Evolutionary conservation across 202 grass and related monocot species (phyloP), one percentile per base, ranked within the genome.

Genomic region (Elaeis oleifera): DNA sequence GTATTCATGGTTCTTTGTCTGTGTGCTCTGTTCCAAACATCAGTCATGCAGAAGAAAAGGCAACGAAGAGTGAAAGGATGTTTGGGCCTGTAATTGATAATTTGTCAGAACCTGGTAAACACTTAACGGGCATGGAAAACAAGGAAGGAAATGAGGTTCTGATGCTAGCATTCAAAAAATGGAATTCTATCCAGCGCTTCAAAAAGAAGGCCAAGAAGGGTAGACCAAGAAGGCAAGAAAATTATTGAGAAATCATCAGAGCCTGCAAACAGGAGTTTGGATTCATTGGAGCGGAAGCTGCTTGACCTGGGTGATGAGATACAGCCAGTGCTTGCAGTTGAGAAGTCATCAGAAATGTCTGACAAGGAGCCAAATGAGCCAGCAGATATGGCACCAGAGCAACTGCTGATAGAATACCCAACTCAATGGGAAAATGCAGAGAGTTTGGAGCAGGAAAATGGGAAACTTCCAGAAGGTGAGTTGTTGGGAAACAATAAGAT

Each of bases 361-460:
- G 36, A 44, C 36, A 44, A 44, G 36, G 36, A 44, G 36, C 36
- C 36, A 14, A 44, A 13, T 13, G 36, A 44, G 36, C 36, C 36
- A 14, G 36, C 36, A 44, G 36, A 44, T 44, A 14, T 13, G 36
- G 36, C 36, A 44, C 36, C 36, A 44, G 9, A 14, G 36, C 36
- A 44, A 5, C 36, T 44, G 36, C 36, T 44, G 36, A 44, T 44
- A 13, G 36, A 44, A 44, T 44, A 44, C 36, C 36, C 36, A 14
- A 13, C 36, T 13, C 36, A 3, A 13, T 44, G 36, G 36, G 36
- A 44, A 44, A 2, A 14, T 44, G 36, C 36, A 2, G 8, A 13
- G 36, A 44, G 36, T 13, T 44, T 16, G 0, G 31, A 68, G 23
- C 60, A 68, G 63, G 58, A 71, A 74, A 71, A 58, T 58, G 60